Percentiles rank a stretch among this genome's conserved stretches.
phyloP scores from a whole-genome alignment of 202 grass and related monocot genomes.

The Digitaria exilis region DNA sequence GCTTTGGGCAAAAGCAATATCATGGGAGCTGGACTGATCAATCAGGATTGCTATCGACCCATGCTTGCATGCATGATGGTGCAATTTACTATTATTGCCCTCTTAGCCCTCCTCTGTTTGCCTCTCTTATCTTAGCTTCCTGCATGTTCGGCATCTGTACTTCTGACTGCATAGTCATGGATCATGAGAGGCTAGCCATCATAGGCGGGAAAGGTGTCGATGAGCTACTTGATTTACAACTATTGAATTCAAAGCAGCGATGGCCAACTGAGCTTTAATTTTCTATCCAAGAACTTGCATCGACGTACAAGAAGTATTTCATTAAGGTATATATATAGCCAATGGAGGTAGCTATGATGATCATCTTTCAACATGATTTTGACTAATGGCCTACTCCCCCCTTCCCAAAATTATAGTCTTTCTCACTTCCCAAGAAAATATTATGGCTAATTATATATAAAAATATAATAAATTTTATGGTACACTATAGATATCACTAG shows the following conservation, averaged over 20 bases:
- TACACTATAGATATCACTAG: no score
- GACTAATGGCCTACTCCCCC: neutral
- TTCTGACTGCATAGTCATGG: neutral
- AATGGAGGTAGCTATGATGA: neutral
- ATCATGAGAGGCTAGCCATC: neutral
- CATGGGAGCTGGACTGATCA: neutral
- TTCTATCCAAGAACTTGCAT: no score
- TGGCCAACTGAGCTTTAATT: no score
- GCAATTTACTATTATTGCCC: neutral
- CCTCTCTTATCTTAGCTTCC: neutral
- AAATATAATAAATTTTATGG: no score
- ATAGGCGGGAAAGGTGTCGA: neutral
- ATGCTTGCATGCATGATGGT: conserved; percentile 21
- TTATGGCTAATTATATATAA: no score
- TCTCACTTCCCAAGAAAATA: no score
- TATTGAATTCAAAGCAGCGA: neutral
- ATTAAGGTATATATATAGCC: neutral
- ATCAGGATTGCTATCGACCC: conserved; percentile 1
- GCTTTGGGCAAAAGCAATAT: neutral
- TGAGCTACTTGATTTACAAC: neutral
- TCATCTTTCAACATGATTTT: neutral
- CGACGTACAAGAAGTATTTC: no score
- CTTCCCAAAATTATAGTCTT: no score
- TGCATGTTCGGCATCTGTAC: conserved; percentile 5
- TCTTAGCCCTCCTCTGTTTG: neutral